Base-by-base conservation (phyloP, 1,284 basidiomycete genomes). In the Papiliotrema laurentii region DNA sequence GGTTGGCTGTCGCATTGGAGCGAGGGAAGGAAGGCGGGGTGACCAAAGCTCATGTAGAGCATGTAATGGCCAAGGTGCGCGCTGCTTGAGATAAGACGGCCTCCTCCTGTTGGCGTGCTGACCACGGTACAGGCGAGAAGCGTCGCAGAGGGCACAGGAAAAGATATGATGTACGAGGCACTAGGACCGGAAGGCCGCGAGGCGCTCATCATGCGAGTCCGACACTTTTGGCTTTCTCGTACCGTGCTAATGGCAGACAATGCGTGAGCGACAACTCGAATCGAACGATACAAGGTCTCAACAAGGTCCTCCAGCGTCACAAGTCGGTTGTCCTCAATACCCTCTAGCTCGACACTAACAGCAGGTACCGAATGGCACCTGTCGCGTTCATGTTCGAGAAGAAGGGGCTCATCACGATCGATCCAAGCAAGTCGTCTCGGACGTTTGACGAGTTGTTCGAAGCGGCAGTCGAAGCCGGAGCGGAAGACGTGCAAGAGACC, bases 371-470 rank as follows among this genome's bases (percentile, higher is more conserved):
- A 13, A 41, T 48, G 43, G 79, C 87, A 1, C 81, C 86, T 2
- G 86, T 89, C 14, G 79, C 80, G 42, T 91, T 84, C 70, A 80
- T 89, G 77, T 91, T 90, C 64, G 77, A 81, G 52, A 80, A 83
- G 45, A 79, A 80, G 64, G 87, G 86, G 10, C 73, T 79, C 37
- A 80, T 89, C 36, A 78, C 77, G 47, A 75, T 87, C n/a, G 46
- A 50, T 2, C 25, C 48, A 5, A 26, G 26, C 30, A 39, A 37
- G 5, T 39, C 71, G 3, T 33, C 42, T 1, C 39, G 49, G n/a
- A 49, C 47, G 13, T 73, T 69, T 40, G 75, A 76, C 42, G 52
- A 59, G 4, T 52, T 75, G 25, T 72, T 75, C 46, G 73, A 75
- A 9, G 41, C 68, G 4, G 71, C 71, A 2, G 51, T 72, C 6